Evolutionary conservation across 805 yeast genomes (phyloP).

Genomic region (Isabelozyma pseudorhagii): DNA sequence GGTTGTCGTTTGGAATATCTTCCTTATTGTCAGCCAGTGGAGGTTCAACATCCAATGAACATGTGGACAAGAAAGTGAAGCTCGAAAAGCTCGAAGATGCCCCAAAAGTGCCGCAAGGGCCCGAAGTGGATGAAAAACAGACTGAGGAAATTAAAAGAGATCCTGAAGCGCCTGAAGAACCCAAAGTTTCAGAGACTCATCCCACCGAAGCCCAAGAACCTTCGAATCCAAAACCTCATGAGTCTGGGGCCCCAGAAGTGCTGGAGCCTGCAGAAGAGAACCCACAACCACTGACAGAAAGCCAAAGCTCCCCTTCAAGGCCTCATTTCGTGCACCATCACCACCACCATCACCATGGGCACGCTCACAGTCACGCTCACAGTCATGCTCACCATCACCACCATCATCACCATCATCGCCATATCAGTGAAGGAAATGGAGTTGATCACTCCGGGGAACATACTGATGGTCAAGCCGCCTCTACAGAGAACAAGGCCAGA

Average conservation of each 20-base stretch:
- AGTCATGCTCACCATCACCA: conserved; percentile 7
- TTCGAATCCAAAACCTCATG: no score
- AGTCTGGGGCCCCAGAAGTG: no score
- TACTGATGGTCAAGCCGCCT: neutral
- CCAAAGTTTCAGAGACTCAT: neutral
- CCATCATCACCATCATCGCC: conserved; percentile 15
- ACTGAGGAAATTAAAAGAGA: neutral
- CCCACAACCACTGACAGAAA: no score
- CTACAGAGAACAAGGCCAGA: neutral
- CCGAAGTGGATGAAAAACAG: neutral
- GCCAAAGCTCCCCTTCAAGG: neutral
- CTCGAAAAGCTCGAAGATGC: neutral
- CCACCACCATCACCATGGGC: conserved; percentile 10
- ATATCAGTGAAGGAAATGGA: conserved; percentile 2
- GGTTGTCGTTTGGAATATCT: neutral
- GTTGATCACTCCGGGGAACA: conserved; percentile 5
- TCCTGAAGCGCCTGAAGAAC: neutral
- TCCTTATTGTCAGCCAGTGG: neutral
- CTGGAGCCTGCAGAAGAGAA: no score
- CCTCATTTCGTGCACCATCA: conserved; percentile 6
- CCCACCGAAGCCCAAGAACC: neutral
- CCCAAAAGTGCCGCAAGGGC: neutral
- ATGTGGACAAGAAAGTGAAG: neutral
- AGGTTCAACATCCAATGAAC: neutral
- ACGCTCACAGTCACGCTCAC: conserved; percentile 5